phyloP scores from a whole-genome alignment of 2,329 filamentous ascomycete genomes.

The Penicillium sp. region DNA sequence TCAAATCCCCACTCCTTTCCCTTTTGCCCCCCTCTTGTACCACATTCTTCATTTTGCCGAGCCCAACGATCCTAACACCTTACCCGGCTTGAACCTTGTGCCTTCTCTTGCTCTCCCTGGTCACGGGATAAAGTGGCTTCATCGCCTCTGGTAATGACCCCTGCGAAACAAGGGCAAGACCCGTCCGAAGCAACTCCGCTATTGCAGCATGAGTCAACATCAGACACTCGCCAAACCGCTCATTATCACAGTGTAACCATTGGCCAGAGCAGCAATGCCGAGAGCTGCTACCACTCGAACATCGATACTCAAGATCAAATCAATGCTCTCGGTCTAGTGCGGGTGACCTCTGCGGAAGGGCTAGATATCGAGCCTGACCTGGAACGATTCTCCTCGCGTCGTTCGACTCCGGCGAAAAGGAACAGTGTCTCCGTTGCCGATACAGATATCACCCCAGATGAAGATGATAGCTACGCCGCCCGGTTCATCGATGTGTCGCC shows the following conservation, averaged over 20 bases:
- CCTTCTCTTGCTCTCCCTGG: neutral
- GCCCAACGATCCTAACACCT: neutral
- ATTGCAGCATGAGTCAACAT: constrained; percentile 10
- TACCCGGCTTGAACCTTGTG: neutral
- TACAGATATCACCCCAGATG: neutral
- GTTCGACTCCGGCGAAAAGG: constrained; percentile 10
- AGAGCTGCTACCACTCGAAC: constrained; percentile 7
- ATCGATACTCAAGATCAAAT: constrained; percentile 22
- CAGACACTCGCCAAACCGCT: constrained; percentile 5
- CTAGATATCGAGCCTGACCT: constrained; percentile 32
- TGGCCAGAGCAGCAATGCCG: constrained; percentile 4
- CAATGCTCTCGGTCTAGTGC: constrained; percentile 24
- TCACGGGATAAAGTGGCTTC: neutral
- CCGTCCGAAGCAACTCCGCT: constrained; percentile 24
- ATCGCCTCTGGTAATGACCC: constrained; percentile 1
- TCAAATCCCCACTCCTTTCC: neutral
- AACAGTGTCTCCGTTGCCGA: constrained; percentile 10
- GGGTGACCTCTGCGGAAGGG: constrained; percentile 32
- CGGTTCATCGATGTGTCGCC: constrained; percentile 45
- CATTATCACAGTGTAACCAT: constrained; percentile 10
- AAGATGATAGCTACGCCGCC: constrained; percentile 29
- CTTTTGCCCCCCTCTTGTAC: neutral
- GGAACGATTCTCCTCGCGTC: constrained; percentile 25
- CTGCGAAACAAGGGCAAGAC: neutral
- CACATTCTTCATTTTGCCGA: neutral